Base-by-base conservation (phyloP, 306 rosid species). In the Hylodesmum podocarpum region DNA sequence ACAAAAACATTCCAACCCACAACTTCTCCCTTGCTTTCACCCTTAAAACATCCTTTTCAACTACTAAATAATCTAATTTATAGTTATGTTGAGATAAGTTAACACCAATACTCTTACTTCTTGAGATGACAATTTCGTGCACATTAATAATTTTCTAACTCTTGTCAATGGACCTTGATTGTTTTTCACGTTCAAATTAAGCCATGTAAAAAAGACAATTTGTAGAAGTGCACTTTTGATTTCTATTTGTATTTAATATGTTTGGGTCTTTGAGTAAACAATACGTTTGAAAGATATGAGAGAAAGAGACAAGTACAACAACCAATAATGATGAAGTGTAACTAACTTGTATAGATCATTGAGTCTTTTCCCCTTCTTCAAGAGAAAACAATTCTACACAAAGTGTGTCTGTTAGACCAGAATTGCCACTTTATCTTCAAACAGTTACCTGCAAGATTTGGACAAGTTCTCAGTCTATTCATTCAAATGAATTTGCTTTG, bases 211-310 rank as follows among this genome's bases (percentile, higher is more conserved):
- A 67, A 68, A 8, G 66, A 63, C 19, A 13, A 18, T 19, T 37
- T 13, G 16, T 10, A 12, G 25, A 36, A 80, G 19, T 43, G 24
- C 58, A 16, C n/a, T 49, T 44, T 12, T 67, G 49, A 34, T 21
- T 54, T 61, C 22, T 58, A 22, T 44, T 19, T 21, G 41, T 4
- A 34, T 11, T 25, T 55, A 11, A 28, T 27, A 27, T 29, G 44
- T 73, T 73, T 47, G 88, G 58, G 79, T 81, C 77, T 85, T 87
- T 73, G 90, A 78, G 87, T 87, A 68, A 81, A 77, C 21, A 63
- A 41, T 77, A 89, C 80, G 84, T 69, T 78, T 47, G 6, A 70
- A 55, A 63, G 16, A 59, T 28, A 0, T 36, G 31, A 39, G 44
- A 12, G 71, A 34, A 11, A 43, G 66, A 1, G 66, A 50, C 37